Evolutionary conservation across 2,329 filamentous ascomycete species (phyloP).

Genomic region (Pseudocercospora fuligena): DNA sequence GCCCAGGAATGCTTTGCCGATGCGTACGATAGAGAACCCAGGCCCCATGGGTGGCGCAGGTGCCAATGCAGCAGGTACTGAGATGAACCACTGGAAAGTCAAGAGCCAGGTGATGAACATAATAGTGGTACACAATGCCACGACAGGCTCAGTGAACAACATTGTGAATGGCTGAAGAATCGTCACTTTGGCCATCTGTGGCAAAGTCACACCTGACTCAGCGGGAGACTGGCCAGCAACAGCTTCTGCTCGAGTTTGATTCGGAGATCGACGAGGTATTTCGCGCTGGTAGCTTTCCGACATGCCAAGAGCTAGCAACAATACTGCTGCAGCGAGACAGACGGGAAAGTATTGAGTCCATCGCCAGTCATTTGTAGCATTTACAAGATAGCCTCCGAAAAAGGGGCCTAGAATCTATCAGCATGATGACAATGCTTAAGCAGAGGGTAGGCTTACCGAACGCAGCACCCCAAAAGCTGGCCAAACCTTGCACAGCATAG

Average conservation of each 20-base stretch:
- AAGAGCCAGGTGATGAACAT: conserved; percentile 39
- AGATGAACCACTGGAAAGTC: conserved; percentile 41
- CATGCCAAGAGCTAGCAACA: conserved; percentile 39
- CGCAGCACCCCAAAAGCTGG: conserved; percentile 42
- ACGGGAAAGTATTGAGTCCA: conserved; percentile 44
- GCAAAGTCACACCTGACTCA: conserved; percentile 33
- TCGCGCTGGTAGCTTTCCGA: conserved; percentile 42
- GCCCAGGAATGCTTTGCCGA: conserved; percentile 42
- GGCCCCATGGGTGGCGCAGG: conserved; percentile 30
- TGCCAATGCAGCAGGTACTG: conserved; percentile 38
- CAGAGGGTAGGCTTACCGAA: not conserved
- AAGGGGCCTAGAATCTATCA: conserved; percentile 32
- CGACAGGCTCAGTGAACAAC: conserved; percentile 38
- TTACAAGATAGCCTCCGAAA: conserved; percentile 34
- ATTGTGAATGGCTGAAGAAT: conserved; percentile 33
- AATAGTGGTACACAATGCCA: conserved; percentile 34
- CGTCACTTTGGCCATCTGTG: conserved; percentile 32
- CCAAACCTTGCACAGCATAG: conserved; percentile 40
- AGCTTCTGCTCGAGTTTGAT: conserved; percentile 8
- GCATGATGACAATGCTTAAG: not conserved
- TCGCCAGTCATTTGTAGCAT: conserved; percentile 37
- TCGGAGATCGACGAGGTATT: conserved; percentile 33
- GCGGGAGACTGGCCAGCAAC: conserved; percentile 23
- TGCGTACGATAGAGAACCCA: conserved; percentile 37
- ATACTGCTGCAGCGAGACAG: conserved; percentile 38